Percentiles rank a stretch among this genome's conserved stretches.
Evolutionary conservation across 2,329 filamentous ascomycete species (phyloP).

Genomic region (Ascochyta viciae-villosae): DNA sequence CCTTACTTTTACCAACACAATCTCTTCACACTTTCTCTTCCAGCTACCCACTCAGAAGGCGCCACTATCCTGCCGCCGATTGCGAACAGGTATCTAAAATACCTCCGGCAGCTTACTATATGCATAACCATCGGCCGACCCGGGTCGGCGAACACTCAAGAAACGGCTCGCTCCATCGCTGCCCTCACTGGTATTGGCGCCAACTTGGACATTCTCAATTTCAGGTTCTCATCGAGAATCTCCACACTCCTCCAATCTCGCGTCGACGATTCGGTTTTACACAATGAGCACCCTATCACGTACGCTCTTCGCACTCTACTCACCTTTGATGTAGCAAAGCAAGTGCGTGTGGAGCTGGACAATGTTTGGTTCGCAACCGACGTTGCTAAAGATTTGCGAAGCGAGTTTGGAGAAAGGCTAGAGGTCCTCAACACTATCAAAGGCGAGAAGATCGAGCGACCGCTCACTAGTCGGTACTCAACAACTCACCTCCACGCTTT

Average conservation of each 20-base stretch:
- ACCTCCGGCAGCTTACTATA: background rate
- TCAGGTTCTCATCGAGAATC: background rate
- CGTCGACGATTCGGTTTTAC: constrained; percentile 2
- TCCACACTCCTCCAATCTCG: background rate
- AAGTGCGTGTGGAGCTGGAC: background rate
- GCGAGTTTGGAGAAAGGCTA: background rate
- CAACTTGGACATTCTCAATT: background rate
- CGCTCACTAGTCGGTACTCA: background rate
- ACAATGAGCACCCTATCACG: background rate
- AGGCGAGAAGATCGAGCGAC: background rate
- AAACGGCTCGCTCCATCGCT: background rate
- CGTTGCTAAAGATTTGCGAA: background rate
- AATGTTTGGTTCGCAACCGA: constrained; percentile 7
- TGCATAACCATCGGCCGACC: background rate
- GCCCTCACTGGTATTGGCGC: background rate
- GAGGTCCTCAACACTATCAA: background rate
- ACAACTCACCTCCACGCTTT: background rate
- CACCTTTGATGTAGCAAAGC: background rate
- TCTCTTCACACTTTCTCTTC: constrained; percentile 20
- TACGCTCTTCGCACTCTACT: background rate
- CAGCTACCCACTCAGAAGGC: background rate
- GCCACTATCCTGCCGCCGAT: background rate
- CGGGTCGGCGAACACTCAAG: too few relatives aligned
- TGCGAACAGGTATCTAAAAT: background rate
- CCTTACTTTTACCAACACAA: constrained; percentile 34